phyloP scores from a whole-genome alignment of 148 eudicot species.

The Euryodendron excelsum region DNA sequence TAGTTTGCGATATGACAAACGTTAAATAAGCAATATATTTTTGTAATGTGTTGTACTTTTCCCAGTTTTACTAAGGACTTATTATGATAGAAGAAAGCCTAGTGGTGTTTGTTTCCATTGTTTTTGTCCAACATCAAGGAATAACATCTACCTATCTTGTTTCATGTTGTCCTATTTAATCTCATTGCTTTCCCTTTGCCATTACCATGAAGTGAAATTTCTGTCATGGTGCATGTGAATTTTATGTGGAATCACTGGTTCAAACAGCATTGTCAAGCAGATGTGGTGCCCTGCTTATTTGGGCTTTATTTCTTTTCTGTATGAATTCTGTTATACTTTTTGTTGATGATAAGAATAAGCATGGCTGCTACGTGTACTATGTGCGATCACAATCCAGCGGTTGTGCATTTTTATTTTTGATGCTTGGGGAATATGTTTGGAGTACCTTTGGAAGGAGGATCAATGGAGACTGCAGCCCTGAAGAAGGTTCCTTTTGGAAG shows the following conservation, averaged over 20 bases:
- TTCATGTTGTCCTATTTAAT: background rate
- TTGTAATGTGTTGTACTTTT: too few species aligned
- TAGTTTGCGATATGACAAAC: background rate
- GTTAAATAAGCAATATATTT: background rate
- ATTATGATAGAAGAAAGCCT: background rate
- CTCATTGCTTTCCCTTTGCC: background rate
- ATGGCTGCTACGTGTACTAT: background rate
- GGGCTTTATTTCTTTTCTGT: background rate
- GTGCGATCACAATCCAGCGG: background rate
- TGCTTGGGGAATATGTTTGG: background rate
- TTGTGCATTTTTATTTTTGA: background rate
- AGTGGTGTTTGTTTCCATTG: background rate
- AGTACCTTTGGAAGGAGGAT: background rate
- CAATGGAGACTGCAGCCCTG: background rate
- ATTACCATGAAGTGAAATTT: background rate
- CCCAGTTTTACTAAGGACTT: background rate
- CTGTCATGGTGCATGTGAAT: background rate
- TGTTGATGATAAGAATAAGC: background rate
- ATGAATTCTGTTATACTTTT: background rate
- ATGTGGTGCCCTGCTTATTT: background rate
- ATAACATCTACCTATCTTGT: background rate
- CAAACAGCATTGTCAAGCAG: background rate
- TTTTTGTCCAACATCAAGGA: background rate
- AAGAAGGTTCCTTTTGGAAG: background rate
- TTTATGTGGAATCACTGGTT: background rate